Evolutionary conservation across 2,329 filamentous ascomycete genomes (phyloP).

Genomic region (Colletotrichum liriopes): DNA sequence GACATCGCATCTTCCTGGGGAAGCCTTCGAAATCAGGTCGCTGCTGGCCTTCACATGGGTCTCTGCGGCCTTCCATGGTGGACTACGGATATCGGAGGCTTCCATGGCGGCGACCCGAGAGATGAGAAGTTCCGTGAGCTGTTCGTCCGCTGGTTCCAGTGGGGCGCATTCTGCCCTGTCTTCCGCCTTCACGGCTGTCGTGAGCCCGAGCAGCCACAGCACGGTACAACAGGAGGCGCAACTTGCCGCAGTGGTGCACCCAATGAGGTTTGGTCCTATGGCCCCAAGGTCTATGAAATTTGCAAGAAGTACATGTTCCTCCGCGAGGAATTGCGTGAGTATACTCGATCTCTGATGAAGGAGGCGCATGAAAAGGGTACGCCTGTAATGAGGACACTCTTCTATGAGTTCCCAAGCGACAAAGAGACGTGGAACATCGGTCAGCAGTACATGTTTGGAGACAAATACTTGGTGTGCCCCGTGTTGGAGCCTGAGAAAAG

Average conservation of each 20-base stretch:
- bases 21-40: constrained; percentile 72
- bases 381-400: constrained; percentile 74
- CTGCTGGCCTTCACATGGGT: constrained; percentile 77
- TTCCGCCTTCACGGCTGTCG: constrained; percentile 78
- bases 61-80: constrained; percentile 77
- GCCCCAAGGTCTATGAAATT: constrained; percentile 72
- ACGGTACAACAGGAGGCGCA: constrained; percentile 41
- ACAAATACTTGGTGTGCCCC: constrained; percentile 71
- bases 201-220: constrained; percentile 64
- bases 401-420: constrained; percentile 76
- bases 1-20: constrained; percentile 77
- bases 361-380: constrained; percentile 72
- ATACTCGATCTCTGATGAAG: constrained; percentile 71
- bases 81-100: constrained; percentile 81
- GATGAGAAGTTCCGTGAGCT: constrained; percentile 73
- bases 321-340: constrained; percentile 71
- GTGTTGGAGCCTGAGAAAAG: constrained; percentile 65
- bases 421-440: constrained; percentile 69
- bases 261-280: constrained; percentile 79
- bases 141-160: constrained; percentile 79
- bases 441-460: constrained; percentile 76
- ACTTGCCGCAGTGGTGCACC: constrained; percentile 64
- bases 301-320: constrained; percentile 72
- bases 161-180: constrained; percentile 77
- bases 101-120: constrained; percentile 74